Base-by-base conservation (phyloP, 2,329 filamentous ascomycete species). In the Paecilomyces sp. region DNA sequence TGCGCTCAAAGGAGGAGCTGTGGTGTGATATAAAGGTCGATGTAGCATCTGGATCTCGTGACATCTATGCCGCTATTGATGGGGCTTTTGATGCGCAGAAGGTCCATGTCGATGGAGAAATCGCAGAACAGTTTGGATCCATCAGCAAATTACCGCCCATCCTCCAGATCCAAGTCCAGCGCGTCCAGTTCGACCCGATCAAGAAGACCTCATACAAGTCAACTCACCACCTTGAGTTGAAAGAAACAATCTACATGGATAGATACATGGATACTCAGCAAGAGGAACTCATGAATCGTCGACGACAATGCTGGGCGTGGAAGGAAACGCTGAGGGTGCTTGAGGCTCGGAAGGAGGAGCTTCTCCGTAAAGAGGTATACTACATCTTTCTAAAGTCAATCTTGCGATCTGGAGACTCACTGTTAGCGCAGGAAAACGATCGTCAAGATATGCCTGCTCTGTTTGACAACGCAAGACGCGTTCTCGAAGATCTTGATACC, bases 161-260 rank as follows among this genome's bases (percentile, higher is more conserved):
- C 33, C 79, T 97, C 18, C 92, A 97, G 68, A 86, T 99, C 53
- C 89, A 92, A 64, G 90, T 99, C 33, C 91, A 96, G 70, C 87
- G 94, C 4, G 88, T 90, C 3, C 87, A 88, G 61, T 91, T 86
- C 56, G 87, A 91, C 64, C 82, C 83, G 6, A 82, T 82, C 52
- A 80, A 78, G 58, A 82, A 82, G 59, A 78, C 79, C 24, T 81
- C 84, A 2, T 83, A 80, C 68, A 96, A 96, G 70, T 91, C 92
- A 30, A 86, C 85, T 58, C 87, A 92, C 62, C 85, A 90, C 11
- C 84, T 99, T 12, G 81, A 85, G 22, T 85, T 99, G n/a, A 87
- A 88, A 3, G 88, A 94, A 64, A 87, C 83, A 1, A 81, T 99
- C 12, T 96, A 90, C 70, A 80, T 99, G 57, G 94, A 97, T 74